Conservation (phyloP, 2,329 filamentous ascomycete species). For the Aspergillus vadensis region DNA sequence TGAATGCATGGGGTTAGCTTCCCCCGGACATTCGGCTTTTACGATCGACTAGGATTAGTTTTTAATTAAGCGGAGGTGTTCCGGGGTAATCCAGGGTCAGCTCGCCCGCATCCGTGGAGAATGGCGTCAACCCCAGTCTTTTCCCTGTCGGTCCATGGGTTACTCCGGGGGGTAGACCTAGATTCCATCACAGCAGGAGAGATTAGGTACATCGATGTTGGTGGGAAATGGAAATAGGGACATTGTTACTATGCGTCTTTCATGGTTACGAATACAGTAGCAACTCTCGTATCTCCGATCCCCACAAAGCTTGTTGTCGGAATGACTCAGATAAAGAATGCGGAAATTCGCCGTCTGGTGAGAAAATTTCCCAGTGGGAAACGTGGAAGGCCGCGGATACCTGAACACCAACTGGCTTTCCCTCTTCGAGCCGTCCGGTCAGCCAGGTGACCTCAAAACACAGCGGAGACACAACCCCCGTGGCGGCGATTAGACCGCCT, state of each 20-base stretch:
- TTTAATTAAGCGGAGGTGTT: neutral
- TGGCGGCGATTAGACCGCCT: neutral
- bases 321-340: neutral
- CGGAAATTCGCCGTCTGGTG: neutral
- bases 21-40: conserved; percentile 2
- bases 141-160: neutral
- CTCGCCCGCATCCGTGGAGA: neutral
- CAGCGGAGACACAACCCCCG: neutral
- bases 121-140: neutral
- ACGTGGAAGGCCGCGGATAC: too few relatives aligned
- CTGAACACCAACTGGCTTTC: neutral
- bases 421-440: neutral
- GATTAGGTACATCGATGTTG: too few relatives aligned
- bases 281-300: neutral
- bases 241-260: too few relatives aligned
- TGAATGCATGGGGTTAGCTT: neutral
- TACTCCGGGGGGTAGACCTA: neutral
- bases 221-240: too few relatives aligned
- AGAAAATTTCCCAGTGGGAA: too few relatives aligned
- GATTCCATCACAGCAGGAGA: neutral
- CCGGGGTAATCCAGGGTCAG: neutral
- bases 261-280: neutral
- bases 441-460: neutral
- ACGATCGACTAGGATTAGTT: neutral
- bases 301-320: conserved; percentile 2